A percentile compares a stretch with the other conserved stretches of the same genome.
phyloP scores from a whole-genome alignment of 768 basidiomycete genomes.

The Lactifluus volemus region DNA sequence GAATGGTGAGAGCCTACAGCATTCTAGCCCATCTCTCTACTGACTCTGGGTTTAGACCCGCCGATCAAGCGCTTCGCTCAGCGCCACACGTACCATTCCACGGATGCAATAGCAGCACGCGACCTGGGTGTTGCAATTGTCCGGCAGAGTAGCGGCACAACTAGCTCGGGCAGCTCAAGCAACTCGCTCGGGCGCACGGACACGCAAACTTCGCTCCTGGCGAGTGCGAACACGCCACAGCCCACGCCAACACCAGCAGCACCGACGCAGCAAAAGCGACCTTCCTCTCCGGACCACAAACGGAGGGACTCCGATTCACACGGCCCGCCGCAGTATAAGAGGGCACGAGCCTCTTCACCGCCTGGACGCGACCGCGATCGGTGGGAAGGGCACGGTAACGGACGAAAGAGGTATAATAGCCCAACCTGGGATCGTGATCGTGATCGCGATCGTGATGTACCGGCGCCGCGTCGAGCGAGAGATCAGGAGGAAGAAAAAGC shows the following conservation, averaged over 20 bases:
- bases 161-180: conserved; percentile 13
- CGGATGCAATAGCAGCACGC: conserved; percentile 80
- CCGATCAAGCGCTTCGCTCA: conserved; percentile 89
- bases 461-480: conserved; percentile 29
- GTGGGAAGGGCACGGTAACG: conserved; percentile 29
- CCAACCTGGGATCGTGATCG: conserved; percentile 39
- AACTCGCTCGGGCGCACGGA: conserved; percentile 18
- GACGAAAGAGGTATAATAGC: conserved; percentile 35
- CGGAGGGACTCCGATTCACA: conserved; percentile 36
- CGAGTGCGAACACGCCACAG: conserved; percentile 26
- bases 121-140: conserved; percentile 77
- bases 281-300: conserved; percentile 30
- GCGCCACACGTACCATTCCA: conserved; percentile 70
- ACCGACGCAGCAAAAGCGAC: conserved; percentile 26
- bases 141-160: conserved; percentile 21
- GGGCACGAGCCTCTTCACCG: conserved; percentile 40
- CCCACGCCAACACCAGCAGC: conserved; percentile 30
- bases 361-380: conserved; percentile 42
- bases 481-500: conserved; percentile 41
- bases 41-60: conserved; percentile 48
- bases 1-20: conserved; percentile 43
- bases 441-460: conserved; percentile 37
- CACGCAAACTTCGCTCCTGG: conserved; percentile 12
- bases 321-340: conserved; percentile 33
- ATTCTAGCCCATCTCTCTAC: background rate